Conservation (phyloP, 2,329 filamentous ascomycete genomes). For the Fusarium oligoseptatum region DNA sequence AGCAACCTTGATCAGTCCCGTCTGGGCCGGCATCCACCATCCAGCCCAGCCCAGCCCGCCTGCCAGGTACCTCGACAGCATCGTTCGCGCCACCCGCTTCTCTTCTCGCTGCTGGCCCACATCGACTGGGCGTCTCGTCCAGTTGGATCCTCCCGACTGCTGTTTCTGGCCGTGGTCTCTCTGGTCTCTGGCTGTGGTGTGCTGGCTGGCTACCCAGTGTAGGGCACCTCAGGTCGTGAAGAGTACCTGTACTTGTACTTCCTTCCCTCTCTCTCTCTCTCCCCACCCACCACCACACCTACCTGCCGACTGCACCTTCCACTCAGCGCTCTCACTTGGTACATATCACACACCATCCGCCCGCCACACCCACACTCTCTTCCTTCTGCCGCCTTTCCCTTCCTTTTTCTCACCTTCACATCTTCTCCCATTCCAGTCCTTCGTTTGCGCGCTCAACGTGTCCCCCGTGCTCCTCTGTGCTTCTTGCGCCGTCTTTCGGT, state of each 20-base stretch:
- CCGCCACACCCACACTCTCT: constrained; percentile 41
- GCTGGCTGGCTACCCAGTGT: constrained; percentile 11
- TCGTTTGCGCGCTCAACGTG: constrained; percentile 49
- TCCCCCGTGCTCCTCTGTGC: constrained; percentile 35
- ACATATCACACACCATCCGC: constrained; percentile 46
- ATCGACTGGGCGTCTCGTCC: constrained; percentile 27
- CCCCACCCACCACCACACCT: background rate
- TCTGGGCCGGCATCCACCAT: constrained; percentile 22
- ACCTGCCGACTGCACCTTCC: constrained; percentile 1
- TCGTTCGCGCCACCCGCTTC: constrained; percentile 49
- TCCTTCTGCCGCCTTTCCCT: constrained; percentile 39
- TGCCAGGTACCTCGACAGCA: constrained; percentile 39
- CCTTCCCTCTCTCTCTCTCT: background rate
- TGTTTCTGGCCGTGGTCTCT: constrained; percentile 18
- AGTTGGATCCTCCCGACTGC: constrained; percentile 22
- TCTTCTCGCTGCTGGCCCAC: constrained; percentile 46
- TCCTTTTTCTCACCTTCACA: constrained; percentile 47
- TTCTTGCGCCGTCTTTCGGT: constrained; percentile 39
- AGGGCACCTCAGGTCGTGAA: constrained; percentile 8
- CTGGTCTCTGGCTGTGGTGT: background rate
- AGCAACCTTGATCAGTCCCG: constrained; percentile 28
- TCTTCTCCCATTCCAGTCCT: constrained; percentile 52
- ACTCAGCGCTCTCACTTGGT: constrained; percentile 8
- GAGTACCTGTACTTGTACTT: constrained; percentile 6
- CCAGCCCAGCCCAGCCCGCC: constrained; percentile 29